Evolutionary conservation across 352 stramenopile genomes (phyloP).

Genomic region (Phytophthora sp.): DNA sequence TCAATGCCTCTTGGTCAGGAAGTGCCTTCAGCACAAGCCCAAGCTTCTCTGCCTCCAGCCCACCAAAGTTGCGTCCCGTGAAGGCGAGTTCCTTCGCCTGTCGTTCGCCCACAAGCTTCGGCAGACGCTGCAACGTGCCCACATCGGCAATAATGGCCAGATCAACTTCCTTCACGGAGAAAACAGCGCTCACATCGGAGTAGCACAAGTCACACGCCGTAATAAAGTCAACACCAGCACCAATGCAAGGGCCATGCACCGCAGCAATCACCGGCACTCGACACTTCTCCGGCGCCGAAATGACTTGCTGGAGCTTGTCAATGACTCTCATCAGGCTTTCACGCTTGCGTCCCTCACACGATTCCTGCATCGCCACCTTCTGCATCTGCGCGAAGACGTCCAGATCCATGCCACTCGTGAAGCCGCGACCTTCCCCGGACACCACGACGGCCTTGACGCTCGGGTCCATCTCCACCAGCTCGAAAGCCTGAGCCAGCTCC

Average conservation of each 20-base stretch:
- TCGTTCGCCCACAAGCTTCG: slow-evolving; percentile 85
- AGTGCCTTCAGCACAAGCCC: slow-evolving; percentile 82
- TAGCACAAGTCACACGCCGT: slow-evolving; percentile 89
- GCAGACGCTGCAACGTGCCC: slow-evolving; percentile 86
- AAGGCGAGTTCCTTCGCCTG: slow-evolving; percentile 86
- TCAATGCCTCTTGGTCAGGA: slow-evolving; percentile 62
- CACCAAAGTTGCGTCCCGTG: slow-evolving; percentile 83
- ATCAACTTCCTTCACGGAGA: slow-evolving; percentile 90
- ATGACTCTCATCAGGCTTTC: slow-evolving; percentile 85
- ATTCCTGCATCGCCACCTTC: slow-evolving; percentile 56
- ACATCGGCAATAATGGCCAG: slow-evolving; percentile 90
- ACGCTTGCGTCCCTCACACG: slow-evolving; percentile 82
- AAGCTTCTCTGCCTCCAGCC: slow-evolving; percentile 73
- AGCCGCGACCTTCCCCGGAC: slow-evolving; percentile 77
- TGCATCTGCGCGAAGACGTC: slow-evolving; percentile 85
- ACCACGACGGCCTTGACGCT: slow-evolving; percentile 81
- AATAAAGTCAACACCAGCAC: slow-evolving; percentile 88
- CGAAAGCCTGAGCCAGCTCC: slow-evolving; percentile 75
- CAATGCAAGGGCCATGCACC: slow-evolving; percentile 84
- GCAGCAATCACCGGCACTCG: slow-evolving; percentile 87
- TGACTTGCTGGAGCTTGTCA: slow-evolving; percentile 80
- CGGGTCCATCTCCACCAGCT: slow-evolving; percentile 65
- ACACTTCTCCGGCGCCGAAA: slow-evolving; percentile 86
- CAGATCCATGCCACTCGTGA: slow-evolving; percentile 91
- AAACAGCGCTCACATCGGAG: slow-evolving; percentile 79